Conservation (phyloP, 2,329 filamentous ascomycete species). For the Diplodia seriata region DNA sequence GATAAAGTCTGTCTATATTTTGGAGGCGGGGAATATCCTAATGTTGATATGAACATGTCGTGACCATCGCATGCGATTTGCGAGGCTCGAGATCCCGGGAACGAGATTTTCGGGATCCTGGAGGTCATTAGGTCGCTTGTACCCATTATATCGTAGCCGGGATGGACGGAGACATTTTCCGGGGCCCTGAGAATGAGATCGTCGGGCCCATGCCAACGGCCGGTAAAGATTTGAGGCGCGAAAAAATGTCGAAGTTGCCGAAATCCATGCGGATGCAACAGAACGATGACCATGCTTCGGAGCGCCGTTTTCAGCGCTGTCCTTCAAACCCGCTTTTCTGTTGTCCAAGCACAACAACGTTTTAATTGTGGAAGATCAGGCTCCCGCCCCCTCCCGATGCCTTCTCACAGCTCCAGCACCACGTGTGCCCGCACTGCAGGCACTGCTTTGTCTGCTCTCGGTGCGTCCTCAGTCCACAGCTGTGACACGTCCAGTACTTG, state of each 20-base stretch:
- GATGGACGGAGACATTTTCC: not conserved
- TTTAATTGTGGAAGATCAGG: conserved; percentile 14
- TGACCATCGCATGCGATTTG: not conserved
- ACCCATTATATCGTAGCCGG: not conserved
- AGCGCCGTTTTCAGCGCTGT: too few species aligned
- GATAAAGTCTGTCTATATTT: not conserved
- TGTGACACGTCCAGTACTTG: conserved; percentile 26
- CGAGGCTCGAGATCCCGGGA: not conserved
- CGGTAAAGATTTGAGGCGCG: not conserved
- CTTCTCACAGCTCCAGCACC: conserved; percentile 18
- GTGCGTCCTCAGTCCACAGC: conserved; percentile 19
- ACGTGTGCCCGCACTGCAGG: conserved; percentile 23
- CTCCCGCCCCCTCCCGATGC: conserved; percentile 16
- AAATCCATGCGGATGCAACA: not conserved
- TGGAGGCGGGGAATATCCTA: not conserved
- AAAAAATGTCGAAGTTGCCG: not conserved
- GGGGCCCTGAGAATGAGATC: not conserved
- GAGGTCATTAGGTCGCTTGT: not conserved
- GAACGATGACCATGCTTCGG: not conserved
- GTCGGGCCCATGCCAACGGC: not conserved
- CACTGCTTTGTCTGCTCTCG: conserved; percentile 22
- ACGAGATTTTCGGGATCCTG: not conserved
- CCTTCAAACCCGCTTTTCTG: not conserved
- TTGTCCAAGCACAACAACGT: not conserved
- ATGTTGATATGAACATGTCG: not conserved